Conservation (phyloP, 192 early-diverging fungal genomes). For the Allomyces macrogynus region DNA sequence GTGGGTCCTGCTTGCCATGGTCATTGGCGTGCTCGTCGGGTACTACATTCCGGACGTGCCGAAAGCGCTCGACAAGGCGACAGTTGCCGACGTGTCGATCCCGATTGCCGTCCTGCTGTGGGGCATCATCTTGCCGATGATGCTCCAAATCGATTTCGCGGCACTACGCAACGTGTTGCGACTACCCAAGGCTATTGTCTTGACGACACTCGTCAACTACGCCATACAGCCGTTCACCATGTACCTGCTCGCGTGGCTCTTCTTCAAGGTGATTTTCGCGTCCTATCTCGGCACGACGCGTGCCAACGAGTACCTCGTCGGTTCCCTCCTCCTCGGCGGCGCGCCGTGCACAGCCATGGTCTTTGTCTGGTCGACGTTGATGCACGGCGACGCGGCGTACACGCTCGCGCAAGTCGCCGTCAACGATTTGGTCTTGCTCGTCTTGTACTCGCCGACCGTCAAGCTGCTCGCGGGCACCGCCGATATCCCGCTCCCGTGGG, state of each 20-base stretch:
- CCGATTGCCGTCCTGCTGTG: constrained; percentile 46
- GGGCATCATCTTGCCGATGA: constrained; percentile 55
- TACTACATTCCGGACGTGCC: constrained; percentile 33
- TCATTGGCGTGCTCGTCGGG: constrained; percentile 32
- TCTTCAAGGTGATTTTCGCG: no score
- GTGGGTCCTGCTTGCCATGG: constrained; percentile 25
- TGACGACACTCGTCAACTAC: constrained; percentile 45
- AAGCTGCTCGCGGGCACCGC: no score
- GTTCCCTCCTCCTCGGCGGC: no score
- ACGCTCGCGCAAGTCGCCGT: no score
- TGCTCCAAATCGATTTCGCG: constrained; percentile 37
- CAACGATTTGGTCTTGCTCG: no score
- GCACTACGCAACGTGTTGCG: constrained; percentile 14
- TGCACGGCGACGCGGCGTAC: no score
- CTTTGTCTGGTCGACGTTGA: no score
- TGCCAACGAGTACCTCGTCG: no score
- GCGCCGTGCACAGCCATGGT: no score
- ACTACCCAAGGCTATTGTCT: constrained; percentile 21
- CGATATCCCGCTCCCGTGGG: no score
- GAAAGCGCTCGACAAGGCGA: constrained; percentile 22
- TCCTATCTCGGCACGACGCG: no score
- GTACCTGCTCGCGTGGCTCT: constrained; percentile 38
- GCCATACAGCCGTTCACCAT: constrained; percentile 45
- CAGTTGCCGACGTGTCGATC: constrained; percentile 42
- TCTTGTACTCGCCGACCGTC: no score